Evolutionary conservation across 2,329 filamentous ascomycete species (phyloP).

Genomic region (Coniochaeta prunicola): DNA sequence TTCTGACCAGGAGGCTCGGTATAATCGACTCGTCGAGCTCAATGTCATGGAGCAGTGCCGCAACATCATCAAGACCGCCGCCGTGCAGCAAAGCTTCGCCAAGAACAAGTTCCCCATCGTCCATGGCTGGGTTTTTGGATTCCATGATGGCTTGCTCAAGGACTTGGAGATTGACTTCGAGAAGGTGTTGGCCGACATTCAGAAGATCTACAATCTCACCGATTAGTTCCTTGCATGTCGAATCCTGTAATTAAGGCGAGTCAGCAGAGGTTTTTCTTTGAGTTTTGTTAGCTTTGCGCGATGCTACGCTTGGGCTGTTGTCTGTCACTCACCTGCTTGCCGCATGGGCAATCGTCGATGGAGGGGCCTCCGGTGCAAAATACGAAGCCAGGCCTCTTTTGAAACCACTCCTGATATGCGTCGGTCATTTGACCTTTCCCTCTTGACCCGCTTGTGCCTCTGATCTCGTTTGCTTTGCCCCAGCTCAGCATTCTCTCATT

Average conservation of each 20-base stretch:
- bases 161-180: constrained; percentile 52
- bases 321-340: neutral
- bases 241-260: neutral
- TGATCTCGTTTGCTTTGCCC: no score
- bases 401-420: no score
- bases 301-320: neutral
- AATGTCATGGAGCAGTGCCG: constrained; percentile 75
- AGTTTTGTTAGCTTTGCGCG: neutral
- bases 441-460: no score
- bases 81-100: constrained; percentile 65
- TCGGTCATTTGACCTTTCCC: no score
- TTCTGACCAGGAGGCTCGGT: constrained; percentile 49
- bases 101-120: constrained; percentile 60
- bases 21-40: constrained; percentile 70
- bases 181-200: constrained; percentile 40
- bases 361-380: neutral
- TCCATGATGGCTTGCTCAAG: constrained; percentile 58
- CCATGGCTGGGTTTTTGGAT: constrained; percentile 68
- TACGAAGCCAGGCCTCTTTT: neutral
- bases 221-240: neutral
- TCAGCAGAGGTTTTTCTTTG: neutral
- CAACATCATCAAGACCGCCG: constrained; percentile 71
- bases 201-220: constrained; percentile 53
- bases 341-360: neutral
- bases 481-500: no score